Percentiles rank a stretch among this genome's conserved stretches.
phyloP scores from a whole-genome alignment of 1,139 yeast species.

The Pichia sp. region DNA sequence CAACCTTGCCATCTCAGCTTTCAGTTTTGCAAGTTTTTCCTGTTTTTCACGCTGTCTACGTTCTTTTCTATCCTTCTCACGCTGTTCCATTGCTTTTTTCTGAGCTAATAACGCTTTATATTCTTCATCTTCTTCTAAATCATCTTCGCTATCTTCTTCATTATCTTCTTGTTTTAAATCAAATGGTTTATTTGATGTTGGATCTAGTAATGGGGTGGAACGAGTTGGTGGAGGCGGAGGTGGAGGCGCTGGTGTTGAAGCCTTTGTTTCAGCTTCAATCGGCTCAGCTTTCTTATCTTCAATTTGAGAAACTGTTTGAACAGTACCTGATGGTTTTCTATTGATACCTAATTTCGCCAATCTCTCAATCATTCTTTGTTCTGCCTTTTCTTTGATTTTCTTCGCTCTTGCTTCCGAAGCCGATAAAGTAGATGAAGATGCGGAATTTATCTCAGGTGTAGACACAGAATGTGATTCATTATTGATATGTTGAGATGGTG shows the following conservation, averaged over 20 bases:
- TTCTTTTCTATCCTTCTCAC: slow-evolving; percentile 42
- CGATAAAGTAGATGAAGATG: slow-evolving; percentile 15
- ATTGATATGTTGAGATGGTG: slow-evolving; percentile 1
- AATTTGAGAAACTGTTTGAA: neutral
- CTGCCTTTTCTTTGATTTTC: slow-evolving; percentile 84
- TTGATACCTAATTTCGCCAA: slow-evolving; percentile 75
- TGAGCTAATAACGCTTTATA: slow-evolving; percentile 30
- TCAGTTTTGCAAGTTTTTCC: slow-evolving; percentile 52
- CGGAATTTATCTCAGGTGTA: neutral
- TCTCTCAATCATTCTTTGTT: slow-evolving; percentile 81
- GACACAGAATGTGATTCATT: neutral
- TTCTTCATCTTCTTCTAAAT: slow-evolving; percentile 29
- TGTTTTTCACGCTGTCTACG: slow-evolving; percentile 49
- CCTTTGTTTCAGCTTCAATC: neutral
- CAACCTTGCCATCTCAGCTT: slow-evolving; percentile 58
- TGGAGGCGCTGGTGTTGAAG: slow-evolving; percentile 4
- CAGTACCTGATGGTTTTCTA: slow-evolving; percentile 31
- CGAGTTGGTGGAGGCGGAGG: slow-evolving; percentile 21
- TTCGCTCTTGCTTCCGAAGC: slow-evolving; percentile 64
- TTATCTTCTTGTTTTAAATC: slow-evolving; percentile 15
- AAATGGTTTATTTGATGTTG: slow-evolving; percentile 17
- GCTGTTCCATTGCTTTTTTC: slow-evolving; percentile 38
- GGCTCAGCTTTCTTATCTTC: neutral
- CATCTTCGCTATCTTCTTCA: slow-evolving; percentile 31
- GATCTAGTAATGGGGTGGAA: slow-evolving; percentile 15